These are phyloP conservation scores for Blastocystis sp. DNA, from an alignment of 352 stramenopile genomes.

Conservation along the genomic window DNA sequence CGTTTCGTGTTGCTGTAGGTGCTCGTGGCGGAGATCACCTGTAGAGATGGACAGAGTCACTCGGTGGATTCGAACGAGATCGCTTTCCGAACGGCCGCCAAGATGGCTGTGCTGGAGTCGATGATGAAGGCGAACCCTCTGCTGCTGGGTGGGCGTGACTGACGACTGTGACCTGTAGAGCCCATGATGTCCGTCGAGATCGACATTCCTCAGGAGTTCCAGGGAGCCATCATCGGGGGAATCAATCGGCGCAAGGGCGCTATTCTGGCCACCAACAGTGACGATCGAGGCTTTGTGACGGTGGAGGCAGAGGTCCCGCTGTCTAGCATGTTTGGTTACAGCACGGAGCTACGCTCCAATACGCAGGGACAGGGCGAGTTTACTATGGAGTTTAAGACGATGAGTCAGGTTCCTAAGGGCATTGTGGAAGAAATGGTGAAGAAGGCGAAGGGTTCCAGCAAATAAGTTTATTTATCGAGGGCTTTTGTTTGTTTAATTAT, in stretches of 20 bases:
- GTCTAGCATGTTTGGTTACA: conserved; percentile 97
- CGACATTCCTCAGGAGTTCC: conserved; percentile 71
- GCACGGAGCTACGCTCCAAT: conserved; percentile 86
- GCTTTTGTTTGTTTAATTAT: conserved; percentile 23
- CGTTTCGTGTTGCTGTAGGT: conserved; percentile 74
- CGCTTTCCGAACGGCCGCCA: conserved; percentile 90
- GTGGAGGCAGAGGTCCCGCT: conserved; percentile 85
- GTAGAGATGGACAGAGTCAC: conserved; percentile 85
- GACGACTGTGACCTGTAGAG: conserved; percentile 70
- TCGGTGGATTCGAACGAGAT: conserved; percentile 95
- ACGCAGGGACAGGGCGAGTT: conserved; percentile 97
- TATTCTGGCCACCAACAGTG: conserved; percentile 84
- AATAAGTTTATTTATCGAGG: conserved; percentile 35
- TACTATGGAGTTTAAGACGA: conserved; percentile 95
- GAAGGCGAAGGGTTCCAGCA: conserved; percentile 35
- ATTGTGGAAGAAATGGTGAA: conserved; percentile 57
- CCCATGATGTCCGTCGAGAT: conserved; percentile 76
- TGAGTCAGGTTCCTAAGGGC: conserved; percentile 23
- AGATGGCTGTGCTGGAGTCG: conserved; percentile 87
- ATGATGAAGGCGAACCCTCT: conserved; percentile 77
- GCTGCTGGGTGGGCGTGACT: conserved; percentile 65
- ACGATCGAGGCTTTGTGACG: conserved; percentile 83
- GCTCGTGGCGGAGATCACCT: conserved; percentile 70
- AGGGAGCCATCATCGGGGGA: conserved; percentile 72
- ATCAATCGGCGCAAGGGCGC: conserved; percentile 67